Conservation (phyloP, 1,284 basidiomycete genomes). For the Papiliotrema nemorosa region DNA sequence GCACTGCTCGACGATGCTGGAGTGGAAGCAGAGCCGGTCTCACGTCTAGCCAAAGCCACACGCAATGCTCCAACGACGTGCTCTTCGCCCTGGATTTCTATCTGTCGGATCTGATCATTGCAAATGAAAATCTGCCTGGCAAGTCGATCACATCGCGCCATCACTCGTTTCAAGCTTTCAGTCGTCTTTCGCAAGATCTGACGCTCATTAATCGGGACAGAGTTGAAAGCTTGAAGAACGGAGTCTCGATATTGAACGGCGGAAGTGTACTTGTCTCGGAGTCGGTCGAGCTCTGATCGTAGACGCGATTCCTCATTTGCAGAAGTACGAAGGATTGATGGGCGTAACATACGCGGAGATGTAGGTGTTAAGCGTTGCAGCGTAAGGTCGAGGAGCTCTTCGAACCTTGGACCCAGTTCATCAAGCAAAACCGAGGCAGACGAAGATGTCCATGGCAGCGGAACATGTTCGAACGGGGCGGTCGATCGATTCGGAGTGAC, state of each 20-base stretch:
- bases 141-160: constrained; percentile 17
- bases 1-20: too few relatives aligned
- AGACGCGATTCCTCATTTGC: constrained; percentile 10
- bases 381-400: constrained; percentile 3
- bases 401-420: constrained; percentile 6
- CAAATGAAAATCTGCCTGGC: constrained; percentile 27
- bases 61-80: constrained; percentile 16
- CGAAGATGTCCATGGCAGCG: constrained; percentile 20
- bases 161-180: constrained; percentile 8
- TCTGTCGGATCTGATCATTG: constrained; percentile 30
- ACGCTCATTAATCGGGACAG: constrained; percentile 1
- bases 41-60: neutral
- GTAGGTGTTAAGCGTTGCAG: neutral
- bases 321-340: constrained; percentile 4
- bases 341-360: constrained; percentile 9
- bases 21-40: too few relatives aligned
- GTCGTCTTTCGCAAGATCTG: constrained; percentile 6
- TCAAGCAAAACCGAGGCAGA: constrained; percentile 1
- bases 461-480: constrained; percentile 10
- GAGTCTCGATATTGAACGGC: constrained; percentile 10
- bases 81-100: constrained; percentile 17
- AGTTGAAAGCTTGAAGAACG: constrained; percentile 4
- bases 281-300: constrained; percentile 9
- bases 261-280: constrained; percentile 13
- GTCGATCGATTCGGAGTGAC: neutral